phyloP scores from a whole-genome alignment of 2,329 filamentous ascomycete species.

The Mariannaea sp. region DNA sequence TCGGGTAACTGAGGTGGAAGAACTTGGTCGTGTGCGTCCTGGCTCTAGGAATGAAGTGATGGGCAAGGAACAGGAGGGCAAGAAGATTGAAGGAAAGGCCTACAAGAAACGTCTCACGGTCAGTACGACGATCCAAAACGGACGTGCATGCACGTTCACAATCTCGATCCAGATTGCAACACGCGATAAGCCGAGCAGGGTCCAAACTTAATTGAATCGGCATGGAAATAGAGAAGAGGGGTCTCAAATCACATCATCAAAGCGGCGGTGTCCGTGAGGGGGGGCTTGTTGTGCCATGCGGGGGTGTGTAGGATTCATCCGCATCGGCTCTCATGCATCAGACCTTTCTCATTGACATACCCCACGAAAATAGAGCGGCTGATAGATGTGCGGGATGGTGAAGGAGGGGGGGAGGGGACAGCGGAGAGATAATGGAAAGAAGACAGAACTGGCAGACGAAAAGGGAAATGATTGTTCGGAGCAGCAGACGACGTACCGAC shows the following conservation, averaged over 20 bases:
- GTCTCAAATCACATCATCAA: slow-evolving; percentile 16
- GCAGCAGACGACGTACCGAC: slow-evolving; percentile 69
- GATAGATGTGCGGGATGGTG: slow-evolving; percentile 3
- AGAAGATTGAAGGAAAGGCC: slow-evolving; percentile 87
- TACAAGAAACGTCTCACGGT: slow-evolving; percentile 31
- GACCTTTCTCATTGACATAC: background rate
- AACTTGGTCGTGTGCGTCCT: slow-evolving; percentile 83
- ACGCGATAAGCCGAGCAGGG: slow-evolving; percentile 8
- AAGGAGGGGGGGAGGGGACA: no score
- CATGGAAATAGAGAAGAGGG: background rate
- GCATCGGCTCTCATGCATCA: background rate
- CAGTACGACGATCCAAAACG: slow-evolving; percentile 28
- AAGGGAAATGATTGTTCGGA: background rate
- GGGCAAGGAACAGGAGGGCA: slow-evolving; percentile 79
- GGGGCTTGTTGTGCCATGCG: slow-evolving; percentile 33
- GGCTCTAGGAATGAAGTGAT: slow-evolving; percentile 80
- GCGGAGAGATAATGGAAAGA: no score
- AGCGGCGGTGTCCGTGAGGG: slow-evolving; percentile 24
- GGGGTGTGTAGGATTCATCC: slow-evolving; percentile 26
- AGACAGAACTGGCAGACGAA: background rate
- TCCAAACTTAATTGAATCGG: slow-evolving; percentile 12
- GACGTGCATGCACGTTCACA: slow-evolving; percentile 3
- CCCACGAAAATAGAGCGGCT: slow-evolving; percentile 8
- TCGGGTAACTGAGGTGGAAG: slow-evolving; percentile 84
- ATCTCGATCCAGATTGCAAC: slow-evolving; percentile 6